Evolutionary conservation across 2,329 filamentous ascomycete species (phyloP).

Genomic region (Rosellinia necatrix): DNA sequence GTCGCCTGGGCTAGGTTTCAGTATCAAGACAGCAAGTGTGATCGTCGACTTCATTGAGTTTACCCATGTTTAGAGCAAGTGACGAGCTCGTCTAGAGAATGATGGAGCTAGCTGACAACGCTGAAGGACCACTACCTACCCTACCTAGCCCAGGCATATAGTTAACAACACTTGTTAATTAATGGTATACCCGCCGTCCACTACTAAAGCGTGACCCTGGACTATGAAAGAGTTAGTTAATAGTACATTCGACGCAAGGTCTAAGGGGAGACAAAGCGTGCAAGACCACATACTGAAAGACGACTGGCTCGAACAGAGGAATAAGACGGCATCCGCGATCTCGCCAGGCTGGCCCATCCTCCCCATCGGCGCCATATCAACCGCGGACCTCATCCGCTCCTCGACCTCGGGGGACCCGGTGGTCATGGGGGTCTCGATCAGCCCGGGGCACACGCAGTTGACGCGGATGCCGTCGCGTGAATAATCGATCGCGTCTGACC

Average conservation of each 20-base stretch:
- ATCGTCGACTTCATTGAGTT: too few species aligned
- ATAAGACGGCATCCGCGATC: conserved; percentile 54
- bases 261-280: conserved; percentile 48
- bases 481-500: conserved; percentile 61
- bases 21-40: too few species aligned
- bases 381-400: background rate
- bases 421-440: conserved; percentile 54
- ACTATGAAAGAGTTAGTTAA: conserved; percentile 41
- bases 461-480: conserved; percentile 47
- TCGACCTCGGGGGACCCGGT: conserved; percentile 38
- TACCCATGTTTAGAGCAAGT: too few species aligned
- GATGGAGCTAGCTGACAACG: too few species aligned
- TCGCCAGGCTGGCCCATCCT: conserved; percentile 56
- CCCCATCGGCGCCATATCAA: conserved; percentile 51
- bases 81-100: too few species aligned
- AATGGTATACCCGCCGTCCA: too few species aligned
- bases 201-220: too few species aligned
- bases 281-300: conserved; percentile 44
- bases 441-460: conserved; percentile 48
- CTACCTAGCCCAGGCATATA: too few species aligned
- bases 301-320: conserved; percentile 53
- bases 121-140: too few species aligned
- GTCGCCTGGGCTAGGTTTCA: too few species aligned
- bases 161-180: too few species aligned
- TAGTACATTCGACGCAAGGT: conserved; percentile 58